phyloP scores from a whole-genome alignment of 805 yeast species.

The Ogataea haglerorum region DNA sequence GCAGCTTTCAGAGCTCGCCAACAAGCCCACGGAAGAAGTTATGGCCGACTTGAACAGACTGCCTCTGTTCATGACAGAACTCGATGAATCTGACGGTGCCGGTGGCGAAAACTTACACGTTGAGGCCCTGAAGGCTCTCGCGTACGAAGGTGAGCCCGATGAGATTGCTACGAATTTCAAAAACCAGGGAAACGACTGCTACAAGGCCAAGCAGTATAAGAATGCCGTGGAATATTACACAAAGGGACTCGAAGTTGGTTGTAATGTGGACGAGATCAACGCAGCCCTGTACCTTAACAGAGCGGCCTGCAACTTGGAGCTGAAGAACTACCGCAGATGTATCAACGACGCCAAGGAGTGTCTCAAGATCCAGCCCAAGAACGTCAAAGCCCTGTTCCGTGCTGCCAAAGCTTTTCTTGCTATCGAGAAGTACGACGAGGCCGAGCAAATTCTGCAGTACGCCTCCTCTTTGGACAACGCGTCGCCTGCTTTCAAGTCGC shows the following conservation, averaged over 20 bases:
- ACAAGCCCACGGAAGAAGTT: conserved; percentile 72
- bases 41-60: conserved; percentile 72
- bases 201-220: conserved; percentile 62
- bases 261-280: conserved; percentile 52
- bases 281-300: conserved; percentile 72
- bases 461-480: conserved; percentile 60
- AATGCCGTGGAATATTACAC: conserved; percentile 78
- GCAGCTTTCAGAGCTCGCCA: conserved; percentile 61
- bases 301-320: conserved; percentile 87
- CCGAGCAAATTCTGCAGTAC: conserved; percentile 59
- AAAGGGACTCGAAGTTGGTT: conserved; percentile 71
- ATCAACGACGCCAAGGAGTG: conserved; percentile 82
- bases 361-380: conserved; percentile 59
- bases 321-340: conserved; percentile 80
- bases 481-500: conserved; percentile 51
- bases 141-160: conserved; percentile 93
- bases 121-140: conserved; percentile 88
- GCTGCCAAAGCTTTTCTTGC: conserved; percentile 77
- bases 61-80: conserved; percentile 91
- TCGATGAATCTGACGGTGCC: conserved; percentile 72
- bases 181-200: conserved; percentile 89
- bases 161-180: conserved; percentile 89
- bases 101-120: conserved; percentile 71
- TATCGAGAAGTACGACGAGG: conserved; percentile 69
- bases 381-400: conserved; percentile 81